Percentiles rank a stretch among this genome's conserved stretches.
Conservation (phyloP, 768 basidiomycete genomes). For the Hygrophorus pudorinus region DNA sequence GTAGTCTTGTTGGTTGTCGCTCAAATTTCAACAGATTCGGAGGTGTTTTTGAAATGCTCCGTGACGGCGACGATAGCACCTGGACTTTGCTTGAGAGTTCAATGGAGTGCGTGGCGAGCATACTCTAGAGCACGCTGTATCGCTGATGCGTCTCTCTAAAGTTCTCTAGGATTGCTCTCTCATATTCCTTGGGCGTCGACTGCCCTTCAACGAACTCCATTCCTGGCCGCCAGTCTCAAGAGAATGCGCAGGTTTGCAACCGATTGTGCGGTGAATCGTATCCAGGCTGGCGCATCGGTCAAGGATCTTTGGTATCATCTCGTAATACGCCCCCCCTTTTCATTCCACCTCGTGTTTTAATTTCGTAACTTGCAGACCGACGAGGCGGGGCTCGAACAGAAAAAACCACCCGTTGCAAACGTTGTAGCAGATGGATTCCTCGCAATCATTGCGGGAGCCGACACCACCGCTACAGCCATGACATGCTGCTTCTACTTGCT, state of each 20-base stretch:
- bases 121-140: background rate
- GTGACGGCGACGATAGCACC: constrained; percentile 29
- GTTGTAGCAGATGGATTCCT: constrained; percentile 25
- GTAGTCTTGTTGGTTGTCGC: constrained; percentile 1
- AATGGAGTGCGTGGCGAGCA: constrained; percentile 10
- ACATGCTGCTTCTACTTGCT: constrained; percentile 29
- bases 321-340: constrained; percentile 14
- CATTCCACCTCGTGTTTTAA: background rate
- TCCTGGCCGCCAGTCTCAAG: constrained; percentile 15
- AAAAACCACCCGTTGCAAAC: constrained; percentile 11
- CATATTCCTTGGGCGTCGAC: constrained; percentile 18
- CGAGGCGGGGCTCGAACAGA: constrained; percentile 16
- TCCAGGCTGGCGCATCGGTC: constrained; percentile 12
- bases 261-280: constrained; percentile 11
- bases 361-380: constrained; percentile 10
- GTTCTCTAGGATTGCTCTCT: constrained; percentile 10
- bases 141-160: background rate
- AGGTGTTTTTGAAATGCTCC: constrained; percentile 26
- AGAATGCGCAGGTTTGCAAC: constrained; percentile 18
- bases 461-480: constrained; percentile 32
- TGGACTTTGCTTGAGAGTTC: constrained; percentile 13
- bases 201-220: constrained; percentile 18
- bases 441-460: too few relatives aligned
- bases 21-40: constrained; percentile 19
- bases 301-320: constrained; percentile 34